phyloP scores from a whole-genome alignment of 2,329 filamentous ascomycete species.

The Diaporthe humulicola region DNA sequence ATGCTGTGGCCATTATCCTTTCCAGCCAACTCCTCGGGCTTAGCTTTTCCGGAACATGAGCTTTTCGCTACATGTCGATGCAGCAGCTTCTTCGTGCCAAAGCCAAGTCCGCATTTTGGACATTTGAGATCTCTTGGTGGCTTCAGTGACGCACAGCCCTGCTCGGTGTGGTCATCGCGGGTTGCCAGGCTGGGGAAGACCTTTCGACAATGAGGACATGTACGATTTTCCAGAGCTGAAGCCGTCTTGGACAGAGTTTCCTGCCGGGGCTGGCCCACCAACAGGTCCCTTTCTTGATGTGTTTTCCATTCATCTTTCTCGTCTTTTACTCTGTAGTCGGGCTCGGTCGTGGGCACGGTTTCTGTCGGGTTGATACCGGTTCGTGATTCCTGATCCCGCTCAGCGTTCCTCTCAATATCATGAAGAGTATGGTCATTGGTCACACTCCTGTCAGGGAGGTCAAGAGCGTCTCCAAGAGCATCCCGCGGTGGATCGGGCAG shows the following conservation, averaged over 20 bases:
- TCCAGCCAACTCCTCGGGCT: neutral
- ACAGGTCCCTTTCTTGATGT: neutral
- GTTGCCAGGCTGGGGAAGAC: neutral
- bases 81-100: neutral
- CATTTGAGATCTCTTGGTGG: neutral
- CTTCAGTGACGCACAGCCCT: neutral
- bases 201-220: conserved; percentile 13
- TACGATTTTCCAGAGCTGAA: neutral
- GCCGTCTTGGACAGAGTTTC: neutral
- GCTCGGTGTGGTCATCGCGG: neutral
- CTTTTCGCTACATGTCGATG: neutral
- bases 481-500: neutral
- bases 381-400: neutral
- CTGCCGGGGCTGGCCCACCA: neutral
- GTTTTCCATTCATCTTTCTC: neutral
- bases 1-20: neutral
- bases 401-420: neutral
- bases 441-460: neutral
- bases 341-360: neutral
- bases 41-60: neutral
- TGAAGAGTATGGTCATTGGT: neutral
- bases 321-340: neutral
- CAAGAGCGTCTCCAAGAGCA: neutral
- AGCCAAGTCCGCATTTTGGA: neutral
- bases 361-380: neutral